Base-by-base conservation (phyloP, 2,329 filamentous ascomycete genomes). In the Akanthomyces dipterigenus region DNA sequence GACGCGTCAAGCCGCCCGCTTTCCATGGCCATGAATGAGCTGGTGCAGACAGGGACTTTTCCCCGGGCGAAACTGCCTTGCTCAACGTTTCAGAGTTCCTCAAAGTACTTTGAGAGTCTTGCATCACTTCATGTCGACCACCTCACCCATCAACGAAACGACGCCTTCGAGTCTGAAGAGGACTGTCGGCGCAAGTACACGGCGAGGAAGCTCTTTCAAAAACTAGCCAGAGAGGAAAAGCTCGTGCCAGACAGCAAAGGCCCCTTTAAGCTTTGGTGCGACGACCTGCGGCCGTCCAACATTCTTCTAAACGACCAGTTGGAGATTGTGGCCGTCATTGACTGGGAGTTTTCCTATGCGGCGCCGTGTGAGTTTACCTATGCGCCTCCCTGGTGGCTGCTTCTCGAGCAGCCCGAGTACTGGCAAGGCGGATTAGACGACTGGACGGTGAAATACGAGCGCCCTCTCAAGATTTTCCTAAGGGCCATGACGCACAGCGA, bases 311-410 rank as follows among this genome's bases (percentile, higher is more conserved):
- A n/a, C n/a, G 28, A 20, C 5, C 5, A 49, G 6, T 36, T 43
- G 36, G 14, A 48, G 1, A 49, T 57, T 26, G 40, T 31, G 7
- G 55, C 26, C n/a, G 43, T 57, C 12, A 36, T 57, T 20, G 56
- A 46, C n/a, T 46, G 46, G 56, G 56, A 53, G 16, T 53, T n/a
- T 24, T 20, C 31, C 11, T 60, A 53, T 12, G 56, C 56, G 2
- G 56, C 56, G n/a, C 46, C 48, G 0, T 18, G 12, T 8, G 56
- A 60, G n/a, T 60, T 45, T 14, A 34, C 48, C 3, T 45, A 31
- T 20, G n/a, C 48, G 2, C 57, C 57, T 6, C 57, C 57, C 3
- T 60, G 48, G 57, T 60, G 57, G 57, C 48, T 60, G 26, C 48
- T 60, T 1, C n/a, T 60, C 3, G 22, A 51, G 48, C 57, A 24